Base-by-base conservation (phyloP, 768 basidiomycete species). In the Nevesoporus exiguus region DNA sequence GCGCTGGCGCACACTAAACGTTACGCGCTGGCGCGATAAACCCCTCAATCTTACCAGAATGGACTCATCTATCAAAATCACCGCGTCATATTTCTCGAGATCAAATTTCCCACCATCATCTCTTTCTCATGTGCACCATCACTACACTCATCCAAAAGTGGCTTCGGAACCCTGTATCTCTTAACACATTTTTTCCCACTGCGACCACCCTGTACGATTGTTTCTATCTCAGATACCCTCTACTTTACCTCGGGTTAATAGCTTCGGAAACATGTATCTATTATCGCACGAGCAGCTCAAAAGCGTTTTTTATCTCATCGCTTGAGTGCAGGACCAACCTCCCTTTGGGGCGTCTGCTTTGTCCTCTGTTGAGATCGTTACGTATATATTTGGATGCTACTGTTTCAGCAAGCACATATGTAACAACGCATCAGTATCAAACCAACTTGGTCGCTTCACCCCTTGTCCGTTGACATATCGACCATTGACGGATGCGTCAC, bases 1-100 rank as follows among this genome's bases (percentile, higher is more conserved):
- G 77, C 24, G 79, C 78, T 14, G 77, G 79, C 46, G 67, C 61
- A 52, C 70, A 47, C 57, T 70, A 65, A 62, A 25, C 13, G 49
- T 48, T 66, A 55, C 55, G 60, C 56, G 58, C 62, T 51, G 52
- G 58, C 63, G 57, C 66, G 51, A 52, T 41, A 34, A 43, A 51
- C 54, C 54, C 54, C 46, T 57, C 49, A 54, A 55, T 57, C 30
- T 55, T 59, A 52, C 52, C 33, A 54, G 66, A 61, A 60, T 43
- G 59, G 60, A 54, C 43, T 54, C 55, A 54, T 54, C 52, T 45
- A 40, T 56, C 49, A 63, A 59, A 56, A 47, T 39, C 7, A n/a
- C 27, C 33, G 24, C 22, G 24, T 51, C 46, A 44, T 54, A 59
- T 40, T 43, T 56, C 50, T 55, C 52, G 50, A 54, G 53, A 11